Percentiles rank a stretch among this genome's conserved stretches.
Conservation (phyloP, 352 stramenopile species). For the Phytophthora parvispora region DNA sequence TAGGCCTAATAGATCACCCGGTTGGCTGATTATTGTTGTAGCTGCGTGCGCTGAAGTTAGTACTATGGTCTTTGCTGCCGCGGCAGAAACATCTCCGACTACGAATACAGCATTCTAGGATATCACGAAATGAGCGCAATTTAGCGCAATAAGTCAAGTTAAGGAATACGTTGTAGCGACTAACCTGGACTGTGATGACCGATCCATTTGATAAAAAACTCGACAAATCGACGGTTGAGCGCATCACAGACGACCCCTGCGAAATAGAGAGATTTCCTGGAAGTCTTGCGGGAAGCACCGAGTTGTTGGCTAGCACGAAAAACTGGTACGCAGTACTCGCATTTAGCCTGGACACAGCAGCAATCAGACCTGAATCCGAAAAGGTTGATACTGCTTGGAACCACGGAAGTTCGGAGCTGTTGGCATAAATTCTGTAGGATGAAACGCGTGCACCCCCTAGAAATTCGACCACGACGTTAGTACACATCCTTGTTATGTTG, state of each 20-base stretch:
- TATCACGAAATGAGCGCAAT: background rate
- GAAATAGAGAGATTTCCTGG: slow-evolving; percentile 50
- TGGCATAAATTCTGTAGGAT: slow-evolving; percentile 50
- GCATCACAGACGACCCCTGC: slow-evolving; percentile 34
- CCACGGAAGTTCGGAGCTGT: slow-evolving; percentile 36
- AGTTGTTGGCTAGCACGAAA: slow-evolving; percentile 59
- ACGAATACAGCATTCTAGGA: slow-evolving; percentile 40
- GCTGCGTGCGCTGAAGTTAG: slow-evolving; percentile 34
- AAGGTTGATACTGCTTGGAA: slow-evolving; percentile 20
- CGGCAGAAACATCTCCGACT: slow-evolving; percentile 46
- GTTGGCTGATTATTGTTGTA: slow-evolving; percentile 35
- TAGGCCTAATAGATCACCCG: slow-evolving; percentile 35
- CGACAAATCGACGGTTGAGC: slow-evolving; percentile 51
- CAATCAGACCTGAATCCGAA: slow-evolving; percentile 13
- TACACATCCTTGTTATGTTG: background rate
- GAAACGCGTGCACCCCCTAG: slow-evolving; percentile 46
- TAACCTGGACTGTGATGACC: slow-evolving; percentile 47
- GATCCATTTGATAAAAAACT: slow-evolving; percentile 36
- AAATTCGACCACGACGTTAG: background rate
- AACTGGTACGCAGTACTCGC: slow-evolving; percentile 59
- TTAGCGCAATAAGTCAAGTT: background rate
- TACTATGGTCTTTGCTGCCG: slow-evolving; percentile 38
- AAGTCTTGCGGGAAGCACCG: slow-evolving; percentile 14
- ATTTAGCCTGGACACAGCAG: slow-evolving; percentile 36
- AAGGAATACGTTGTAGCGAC: background rate